Conservation (phyloP, 2,329 filamentous ascomycete species). For the Myrmaecium sp. region DNA sequence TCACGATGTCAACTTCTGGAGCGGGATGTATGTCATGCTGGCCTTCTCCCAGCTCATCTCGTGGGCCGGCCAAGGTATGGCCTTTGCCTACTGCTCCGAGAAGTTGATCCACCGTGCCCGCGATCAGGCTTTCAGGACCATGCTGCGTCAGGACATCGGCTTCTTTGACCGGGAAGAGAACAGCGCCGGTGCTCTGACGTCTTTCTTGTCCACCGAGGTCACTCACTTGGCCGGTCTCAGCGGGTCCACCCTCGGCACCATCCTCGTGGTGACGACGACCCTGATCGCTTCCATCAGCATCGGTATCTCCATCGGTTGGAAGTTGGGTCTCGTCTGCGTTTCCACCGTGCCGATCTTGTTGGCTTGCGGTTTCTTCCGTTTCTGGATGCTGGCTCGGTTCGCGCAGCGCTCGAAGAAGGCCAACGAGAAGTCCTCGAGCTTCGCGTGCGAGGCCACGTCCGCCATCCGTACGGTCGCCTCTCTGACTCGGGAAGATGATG, state of each 20-base stretch:
- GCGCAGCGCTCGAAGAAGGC: conserved; percentile 62
- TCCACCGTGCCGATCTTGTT: conserved; percentile 62
- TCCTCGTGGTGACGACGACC: conserved; percentile 66
- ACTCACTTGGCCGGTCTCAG: conserved; percentile 79
- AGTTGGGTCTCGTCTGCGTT: conserved; percentile 68
- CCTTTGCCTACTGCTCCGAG: conserved; percentile 74
- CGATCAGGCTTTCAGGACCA: conserved; percentile 64
- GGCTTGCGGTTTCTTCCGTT: conserved; percentile 71
- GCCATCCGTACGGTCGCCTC: conserved; percentile 88
- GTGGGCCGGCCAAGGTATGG: conserved; percentile 45
- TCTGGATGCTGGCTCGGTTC: conserved; percentile 68
- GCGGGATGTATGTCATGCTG: conserved; percentile 74
- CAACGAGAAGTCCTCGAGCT: conserved; percentile 67
- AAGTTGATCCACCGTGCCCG: conserved; percentile 68
- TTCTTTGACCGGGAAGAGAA: conserved; percentile 89
- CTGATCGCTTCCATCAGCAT: conserved; percentile 57
- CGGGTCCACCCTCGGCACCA: conserved; percentile 71
- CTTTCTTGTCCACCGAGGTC: conserved; percentile 73
- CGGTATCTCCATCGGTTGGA: conserved; percentile 67
- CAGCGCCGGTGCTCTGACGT: conserved; percentile 72
- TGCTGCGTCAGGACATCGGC: conserved; percentile 80
- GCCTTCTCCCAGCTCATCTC: conserved; percentile 49
- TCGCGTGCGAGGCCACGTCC: conserved; percentile 83
- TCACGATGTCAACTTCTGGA: conserved; percentile 68
- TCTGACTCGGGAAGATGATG: conserved; percentile 71